phyloP scores from a whole-genome alignment of 164 flowering plant genomes.

The Protea cynaroides region DNA sequence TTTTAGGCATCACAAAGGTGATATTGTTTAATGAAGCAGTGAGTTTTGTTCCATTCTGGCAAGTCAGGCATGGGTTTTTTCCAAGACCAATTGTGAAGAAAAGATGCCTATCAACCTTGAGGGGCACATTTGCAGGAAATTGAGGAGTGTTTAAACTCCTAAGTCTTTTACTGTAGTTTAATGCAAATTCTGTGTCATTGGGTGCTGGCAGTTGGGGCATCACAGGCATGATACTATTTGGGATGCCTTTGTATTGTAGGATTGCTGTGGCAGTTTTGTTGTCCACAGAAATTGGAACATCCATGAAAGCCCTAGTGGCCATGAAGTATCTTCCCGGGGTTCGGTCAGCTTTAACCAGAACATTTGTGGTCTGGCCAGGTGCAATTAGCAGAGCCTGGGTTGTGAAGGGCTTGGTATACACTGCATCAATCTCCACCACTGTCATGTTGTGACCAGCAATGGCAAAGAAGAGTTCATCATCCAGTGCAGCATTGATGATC shows the following conservation, averaged over 20 bases:
- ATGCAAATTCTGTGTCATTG: background rate
- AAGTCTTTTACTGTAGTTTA: background rate
- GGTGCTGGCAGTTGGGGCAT: background rate
- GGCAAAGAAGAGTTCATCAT: conserved; percentile 33
- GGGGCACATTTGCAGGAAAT: background rate
- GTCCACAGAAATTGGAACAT: background rate
- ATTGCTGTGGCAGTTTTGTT: conserved; percentile 5
- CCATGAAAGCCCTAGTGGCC: conserved; percentile 2
- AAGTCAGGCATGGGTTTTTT: background rate
- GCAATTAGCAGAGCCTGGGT: conserved; percentile 17
- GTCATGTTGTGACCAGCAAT: conserved; percentile 29
- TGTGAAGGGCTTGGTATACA: conserved; percentile 28
- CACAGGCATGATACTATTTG: background rate
- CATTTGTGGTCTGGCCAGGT: conserved; percentile 11
- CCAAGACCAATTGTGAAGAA: background rate
- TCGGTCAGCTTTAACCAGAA: background rate
- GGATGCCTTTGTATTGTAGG: background rate
- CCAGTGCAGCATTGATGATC: conserved; percentile 34
- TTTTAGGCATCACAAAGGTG: conserved; percentile 26
- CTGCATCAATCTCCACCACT: conserved; percentile 31
- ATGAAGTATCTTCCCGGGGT: background rate
- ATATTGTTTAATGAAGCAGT: conserved; percentile 28
- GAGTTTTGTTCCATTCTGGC: conserved; percentile 1
- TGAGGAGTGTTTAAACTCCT: background rate
- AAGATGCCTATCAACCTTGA: background rate